phyloP scores from a whole-genome alignment of 179 eudicot genomes.

The Nepenthes alata region DNA sequence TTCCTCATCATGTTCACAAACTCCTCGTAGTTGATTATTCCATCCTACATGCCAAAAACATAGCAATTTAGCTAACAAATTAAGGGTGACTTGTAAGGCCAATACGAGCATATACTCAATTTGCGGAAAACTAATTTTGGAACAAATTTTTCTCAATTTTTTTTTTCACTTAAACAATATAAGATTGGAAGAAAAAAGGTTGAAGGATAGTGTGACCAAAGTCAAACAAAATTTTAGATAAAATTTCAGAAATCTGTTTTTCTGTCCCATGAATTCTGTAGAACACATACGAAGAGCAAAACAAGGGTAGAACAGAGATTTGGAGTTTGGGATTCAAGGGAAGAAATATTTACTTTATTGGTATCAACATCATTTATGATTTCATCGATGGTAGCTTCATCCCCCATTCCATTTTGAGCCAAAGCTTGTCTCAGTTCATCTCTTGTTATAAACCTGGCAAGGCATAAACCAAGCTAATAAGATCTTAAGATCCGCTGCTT shows the following conservation, averaged over 20 bases:
- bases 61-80: too few relatives aligned
- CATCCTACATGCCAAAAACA: constrained; percentile 23
- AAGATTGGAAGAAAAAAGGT: too few relatives aligned
- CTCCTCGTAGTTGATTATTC: constrained; percentile 35
- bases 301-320: not conserved
- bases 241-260: not conserved
- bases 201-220: too few relatives aligned
- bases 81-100: too few relatives aligned
- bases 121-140: too few relatives aligned
- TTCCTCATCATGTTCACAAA: constrained; percentile 42
- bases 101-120: too few relatives aligned
- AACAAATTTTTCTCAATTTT: too few relatives aligned
- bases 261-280: not conserved
- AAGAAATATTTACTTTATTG: constrained; percentile 30
- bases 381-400: constrained; percentile 79
- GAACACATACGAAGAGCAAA: not conserved
- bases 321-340: not conserved
- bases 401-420: constrained; percentile 74
- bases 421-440: constrained; percentile 73
- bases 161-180: too few relatives aligned
- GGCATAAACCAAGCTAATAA: not conserved
- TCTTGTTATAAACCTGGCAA: constrained; percentile 54
- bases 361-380: constrained; percentile 77
- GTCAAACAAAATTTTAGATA: not conserved
- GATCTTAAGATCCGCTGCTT: not conserved